phyloP scores from a whole-genome alignment of 805 yeast species.

The Trichomonascus vanleenenianus region DNA sequence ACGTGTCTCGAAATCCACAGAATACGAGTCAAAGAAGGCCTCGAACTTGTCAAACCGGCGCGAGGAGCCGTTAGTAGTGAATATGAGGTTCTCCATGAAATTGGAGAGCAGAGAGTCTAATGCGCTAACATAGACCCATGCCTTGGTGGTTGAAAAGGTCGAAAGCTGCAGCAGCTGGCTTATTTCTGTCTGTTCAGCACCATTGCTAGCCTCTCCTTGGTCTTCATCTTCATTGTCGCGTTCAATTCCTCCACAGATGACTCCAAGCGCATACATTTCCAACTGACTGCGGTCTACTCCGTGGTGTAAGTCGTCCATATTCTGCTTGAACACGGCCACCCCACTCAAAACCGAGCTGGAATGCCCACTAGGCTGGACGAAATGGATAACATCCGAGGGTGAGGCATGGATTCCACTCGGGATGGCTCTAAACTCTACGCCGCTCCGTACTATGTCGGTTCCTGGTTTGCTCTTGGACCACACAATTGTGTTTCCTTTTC shows the following conservation, averaged over 20 bases:
- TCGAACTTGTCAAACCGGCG: conserved; percentile 7
- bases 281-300: conserved; percentile 20
- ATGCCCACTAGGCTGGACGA: conserved; percentile 33
- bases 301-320: conserved; percentile 29
- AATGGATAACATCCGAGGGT: conserved; percentile 45
- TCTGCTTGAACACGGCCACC: conserved; percentile 42
- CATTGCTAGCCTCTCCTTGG: not conserved
- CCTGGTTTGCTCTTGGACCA: conserved; percentile 31
- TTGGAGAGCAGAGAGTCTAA: conserved; percentile 15
- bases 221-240: not conserved
- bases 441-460: conserved; percentile 29
- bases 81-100: conserved; percentile 3
- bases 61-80: not conserved
- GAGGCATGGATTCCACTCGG: conserved; percentile 63
- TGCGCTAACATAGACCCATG: conserved; percentile 34
- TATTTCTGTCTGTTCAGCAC: not conserved
- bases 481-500: conserved; percentile 40
- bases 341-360: conserved; percentile 28
- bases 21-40: conserved; percentile 7
- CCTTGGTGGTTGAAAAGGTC: conserved; percentile 6
- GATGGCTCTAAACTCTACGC: conserved; percentile 52
- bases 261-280: conserved; percentile 58
- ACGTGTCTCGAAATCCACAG: conserved; percentile 29
- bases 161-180: no score
- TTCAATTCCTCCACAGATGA: conserved; percentile 27